phyloP scores from a whole-genome alignment of 2,329 filamentous ascomycete species.

The Penicillium sp. region DNA sequence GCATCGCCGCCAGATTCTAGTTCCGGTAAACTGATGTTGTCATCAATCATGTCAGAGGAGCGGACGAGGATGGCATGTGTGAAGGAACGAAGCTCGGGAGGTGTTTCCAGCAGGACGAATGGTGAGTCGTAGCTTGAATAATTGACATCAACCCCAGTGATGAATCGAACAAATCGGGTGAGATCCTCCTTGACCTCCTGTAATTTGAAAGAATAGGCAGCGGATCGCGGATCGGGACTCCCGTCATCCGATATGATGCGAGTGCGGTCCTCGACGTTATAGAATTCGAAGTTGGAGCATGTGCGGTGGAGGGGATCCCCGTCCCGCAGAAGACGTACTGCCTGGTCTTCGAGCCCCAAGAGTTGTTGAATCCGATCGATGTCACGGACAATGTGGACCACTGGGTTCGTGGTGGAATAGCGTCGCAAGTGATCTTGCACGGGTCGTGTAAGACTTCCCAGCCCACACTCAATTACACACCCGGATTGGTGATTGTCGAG shows the following conservation, averaged over 20 bases:
- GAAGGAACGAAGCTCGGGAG: constrained; percentile 56
- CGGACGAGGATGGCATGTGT: constrained; percentile 43
- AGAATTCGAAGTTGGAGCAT: constrained; percentile 50
- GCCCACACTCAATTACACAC: constrained; percentile 46
- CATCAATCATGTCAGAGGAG: constrained; percentile 35
- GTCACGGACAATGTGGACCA: constrained; percentile 43
- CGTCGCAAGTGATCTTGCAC: constrained; percentile 42
- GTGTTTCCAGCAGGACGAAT: constrained; percentile 59
- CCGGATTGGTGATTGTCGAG: constrained; percentile 43
- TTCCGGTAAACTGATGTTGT: constrained; percentile 46
- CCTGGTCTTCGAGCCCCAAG: constrained; percentile 45
- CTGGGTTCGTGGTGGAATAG: constrained; percentile 39
- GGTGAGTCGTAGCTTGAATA: constrained; percentile 58
- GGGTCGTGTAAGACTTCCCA: constrained; percentile 43
- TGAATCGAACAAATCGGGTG: constrained; percentile 57
- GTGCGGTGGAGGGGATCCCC: constrained; percentile 47
- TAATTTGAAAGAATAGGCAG: constrained; percentile 49
- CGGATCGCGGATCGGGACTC: constrained; percentile 45
- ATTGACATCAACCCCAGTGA: constrained; percentile 54
- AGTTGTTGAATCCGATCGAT: constrained; percentile 41
- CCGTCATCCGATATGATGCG: constrained; percentile 27
- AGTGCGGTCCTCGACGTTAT: constrained; percentile 49
- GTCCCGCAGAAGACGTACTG: constrained; percentile 42
- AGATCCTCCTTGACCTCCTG: constrained; percentile 60
- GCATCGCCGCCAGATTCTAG: constrained; percentile 60